Evolutionary conservation across 257 asterid species (phyloP).

Genomic region (Petunia axillaris): DNA sequence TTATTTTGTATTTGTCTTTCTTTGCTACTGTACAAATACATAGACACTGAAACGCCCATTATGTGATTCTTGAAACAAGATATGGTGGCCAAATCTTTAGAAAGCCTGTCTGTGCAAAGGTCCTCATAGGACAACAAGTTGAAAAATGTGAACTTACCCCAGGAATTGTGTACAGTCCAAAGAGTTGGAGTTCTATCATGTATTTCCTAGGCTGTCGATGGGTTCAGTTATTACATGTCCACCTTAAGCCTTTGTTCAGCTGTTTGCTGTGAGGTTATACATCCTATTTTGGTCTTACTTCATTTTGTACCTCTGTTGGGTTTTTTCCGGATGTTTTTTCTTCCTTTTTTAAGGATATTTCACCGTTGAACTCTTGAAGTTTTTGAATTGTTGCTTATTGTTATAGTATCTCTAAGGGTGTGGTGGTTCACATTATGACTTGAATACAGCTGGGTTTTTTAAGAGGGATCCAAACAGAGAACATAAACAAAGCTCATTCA

Average conservation of each 20-base stretch:
- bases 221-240: conserved; percentile 16
- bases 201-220: background rate
- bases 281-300: background rate
- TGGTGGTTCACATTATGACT: background rate
- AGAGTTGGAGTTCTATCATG: background rate
- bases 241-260: background rate
- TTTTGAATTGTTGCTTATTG: background rate
- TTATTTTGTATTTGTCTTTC: conserved; percentile 4
- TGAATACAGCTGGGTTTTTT: background rate
- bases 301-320: conserved; percentile 16
- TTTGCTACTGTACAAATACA: background rate
- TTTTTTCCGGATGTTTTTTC: background rate
- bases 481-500: background rate
- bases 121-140: background rate
- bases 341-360: background rate
- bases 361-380: background rate
- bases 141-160: background rate
- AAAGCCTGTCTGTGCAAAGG: background rate
- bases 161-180: background rate
- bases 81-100: background rate
- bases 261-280: background rate
- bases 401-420: background rate
- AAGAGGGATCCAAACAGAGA: background rate
- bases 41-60: background rate
- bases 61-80: conserved; percentile 1